Conservation (phyloP, 768 basidiomycete species). For the Candolleomyces efflorescens region DNA sequence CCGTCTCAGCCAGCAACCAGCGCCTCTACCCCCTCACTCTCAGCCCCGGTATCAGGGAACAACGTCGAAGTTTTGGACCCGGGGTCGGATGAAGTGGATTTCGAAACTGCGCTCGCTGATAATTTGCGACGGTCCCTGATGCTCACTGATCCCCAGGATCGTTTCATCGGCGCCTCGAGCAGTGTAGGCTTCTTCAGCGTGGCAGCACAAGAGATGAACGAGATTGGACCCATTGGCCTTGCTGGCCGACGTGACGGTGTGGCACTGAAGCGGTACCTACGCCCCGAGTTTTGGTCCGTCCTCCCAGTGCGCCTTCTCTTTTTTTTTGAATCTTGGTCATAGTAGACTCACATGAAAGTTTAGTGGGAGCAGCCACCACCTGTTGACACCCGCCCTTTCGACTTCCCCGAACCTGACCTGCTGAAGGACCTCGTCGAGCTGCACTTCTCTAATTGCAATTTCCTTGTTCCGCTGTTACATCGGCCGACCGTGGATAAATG, state of each 20-base stretch:
- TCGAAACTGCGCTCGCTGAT: background rate
- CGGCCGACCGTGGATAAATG: slow-evolving; percentile 48
- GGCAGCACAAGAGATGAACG: background rate
- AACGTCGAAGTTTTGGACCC: too few species aligned
- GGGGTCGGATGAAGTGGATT: background rate
- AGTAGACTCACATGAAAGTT: slow-evolving; percentile 16
- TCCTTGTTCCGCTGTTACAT: slow-evolving; percentile 51
- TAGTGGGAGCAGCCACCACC: slow-evolving; percentile 11
- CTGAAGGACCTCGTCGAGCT: slow-evolving; percentile 40
- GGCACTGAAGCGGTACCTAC: slow-evolving; percentile 20
- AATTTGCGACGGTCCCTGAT: background rate
- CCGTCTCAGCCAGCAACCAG: background rate
- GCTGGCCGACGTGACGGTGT: background rate
- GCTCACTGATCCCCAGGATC: background rate
- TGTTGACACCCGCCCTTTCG: slow-evolving; percentile 20
- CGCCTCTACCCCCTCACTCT: background rate
- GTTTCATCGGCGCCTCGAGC: slow-evolving; percentile 3
- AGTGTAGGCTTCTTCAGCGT: background rate
- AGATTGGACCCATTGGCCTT: background rate
- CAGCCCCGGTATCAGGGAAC: too few species aligned
- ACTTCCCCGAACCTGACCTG: slow-evolving; percentile 40
- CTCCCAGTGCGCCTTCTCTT: slow-evolving; percentile 34
- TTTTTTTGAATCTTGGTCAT: slow-evolving; percentile 24
- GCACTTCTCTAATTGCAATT: slow-evolving; percentile 47
- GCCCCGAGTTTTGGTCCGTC: slow-evolving; percentile 46